A percentile compares a stretch with the other conserved stretches of the same genome.
phyloP scores from a whole-genome alignment of 345 rosid species.

The Acer negundo region DNA sequence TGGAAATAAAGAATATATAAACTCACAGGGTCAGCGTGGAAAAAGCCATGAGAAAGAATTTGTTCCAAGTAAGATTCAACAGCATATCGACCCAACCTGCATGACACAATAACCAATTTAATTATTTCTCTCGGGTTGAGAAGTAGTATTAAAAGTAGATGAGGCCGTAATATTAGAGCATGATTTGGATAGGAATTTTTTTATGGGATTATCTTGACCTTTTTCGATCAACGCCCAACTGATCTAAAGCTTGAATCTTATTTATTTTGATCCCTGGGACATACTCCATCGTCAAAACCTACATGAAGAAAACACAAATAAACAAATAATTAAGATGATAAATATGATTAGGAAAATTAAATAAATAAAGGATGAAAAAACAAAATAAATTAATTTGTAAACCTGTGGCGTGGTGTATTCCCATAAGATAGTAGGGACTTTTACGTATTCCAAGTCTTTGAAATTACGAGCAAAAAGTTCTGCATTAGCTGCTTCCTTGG shows the following conservation, averaged over 20 bases:
- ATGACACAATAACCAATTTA: constrained; percentile 18
- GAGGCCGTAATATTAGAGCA: not conserved
- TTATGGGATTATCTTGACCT: constrained; percentile 47
- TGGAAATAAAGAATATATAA: not conserved
- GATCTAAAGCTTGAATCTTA: constrained; percentile 85
- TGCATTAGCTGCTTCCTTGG: constrained; percentile 94
- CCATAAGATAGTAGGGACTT: constrained; percentile 86
- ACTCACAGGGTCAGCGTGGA: constrained; percentile 97
- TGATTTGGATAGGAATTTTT: constrained; percentile 2
- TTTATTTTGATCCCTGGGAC: constrained; percentile 99
- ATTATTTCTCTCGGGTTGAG: constrained; percentile 10
- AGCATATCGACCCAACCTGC: constrained; percentile 90
- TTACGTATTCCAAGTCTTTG: constrained; percentile 73
- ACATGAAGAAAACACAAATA: constrained; percentile 23
- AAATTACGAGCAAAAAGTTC: constrained; percentile 91
- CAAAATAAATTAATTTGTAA: not conserved
- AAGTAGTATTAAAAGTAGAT: constrained; percentile 6
- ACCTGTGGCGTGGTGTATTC: constrained; percentile 96
- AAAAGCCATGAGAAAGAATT: constrained; percentile 96
- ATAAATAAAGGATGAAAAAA: not conserved
- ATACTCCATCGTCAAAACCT: constrained; percentile 98
- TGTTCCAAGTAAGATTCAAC: constrained; percentile 99
- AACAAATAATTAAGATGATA: not conserved
- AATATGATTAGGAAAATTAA: not conserved
- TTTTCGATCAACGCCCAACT: constrained; percentile 89